phyloP scores from a whole-genome alignment of 2,329 filamentous ascomycete species.

The Camptophora hylomeconis region DNA sequence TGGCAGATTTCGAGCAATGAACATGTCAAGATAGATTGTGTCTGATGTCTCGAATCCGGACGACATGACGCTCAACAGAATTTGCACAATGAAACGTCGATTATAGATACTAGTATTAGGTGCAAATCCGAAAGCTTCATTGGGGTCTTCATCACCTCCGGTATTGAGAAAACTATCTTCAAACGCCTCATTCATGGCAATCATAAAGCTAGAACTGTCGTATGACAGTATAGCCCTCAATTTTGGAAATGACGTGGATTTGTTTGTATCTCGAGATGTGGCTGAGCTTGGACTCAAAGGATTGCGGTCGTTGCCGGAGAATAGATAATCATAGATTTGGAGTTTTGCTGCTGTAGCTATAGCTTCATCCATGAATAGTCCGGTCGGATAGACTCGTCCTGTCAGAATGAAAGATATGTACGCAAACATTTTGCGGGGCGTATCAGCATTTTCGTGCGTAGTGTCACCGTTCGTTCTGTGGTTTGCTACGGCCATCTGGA shows the following conservation, averaged over 20 bases:
- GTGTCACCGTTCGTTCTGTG: slow-evolving; percentile 22
- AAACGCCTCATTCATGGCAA: slow-evolving; percentile 91
- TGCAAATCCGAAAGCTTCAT: too few relatives aligned
- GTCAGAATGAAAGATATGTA: slow-evolving; percentile 89
- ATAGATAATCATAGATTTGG: slow-evolving; percentile 84
- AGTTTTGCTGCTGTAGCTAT: slow-evolving; percentile 66
- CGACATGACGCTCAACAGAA: slow-evolving; percentile 83
- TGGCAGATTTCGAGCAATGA: slow-evolving; percentile 85
- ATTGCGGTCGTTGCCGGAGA: slow-evolving; percentile 53
- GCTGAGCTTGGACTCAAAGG: too few relatives aligned
- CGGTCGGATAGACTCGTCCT: slow-evolving; percentile 81
- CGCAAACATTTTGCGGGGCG: slow-evolving; percentile 81
- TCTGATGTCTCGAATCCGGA: slow-evolving; percentile 62
- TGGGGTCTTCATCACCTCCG: slow-evolving; percentile 9
- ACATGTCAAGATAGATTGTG: slow-evolving; percentile 95
- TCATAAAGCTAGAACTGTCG: slow-evolving; percentile 84
- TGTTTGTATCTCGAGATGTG: slow-evolving; percentile 20
- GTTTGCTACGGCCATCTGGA: slow-evolving; percentile 43
- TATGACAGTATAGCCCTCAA: slow-evolving; percentile 74
- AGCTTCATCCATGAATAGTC: slow-evolving; percentile 58
- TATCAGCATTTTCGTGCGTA: slow-evolving; percentile 43
- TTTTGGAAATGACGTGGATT: slow-evolving; percentile 70
- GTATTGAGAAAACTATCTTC: slow-evolving; percentile 81
- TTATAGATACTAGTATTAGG: slow-evolving; percentile 49
- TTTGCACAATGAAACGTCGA: slow-evolving; percentile 82